Base-by-base conservation (phyloP, 768 basidiomycete species). In the Chalciporus piperatus region DNA sequence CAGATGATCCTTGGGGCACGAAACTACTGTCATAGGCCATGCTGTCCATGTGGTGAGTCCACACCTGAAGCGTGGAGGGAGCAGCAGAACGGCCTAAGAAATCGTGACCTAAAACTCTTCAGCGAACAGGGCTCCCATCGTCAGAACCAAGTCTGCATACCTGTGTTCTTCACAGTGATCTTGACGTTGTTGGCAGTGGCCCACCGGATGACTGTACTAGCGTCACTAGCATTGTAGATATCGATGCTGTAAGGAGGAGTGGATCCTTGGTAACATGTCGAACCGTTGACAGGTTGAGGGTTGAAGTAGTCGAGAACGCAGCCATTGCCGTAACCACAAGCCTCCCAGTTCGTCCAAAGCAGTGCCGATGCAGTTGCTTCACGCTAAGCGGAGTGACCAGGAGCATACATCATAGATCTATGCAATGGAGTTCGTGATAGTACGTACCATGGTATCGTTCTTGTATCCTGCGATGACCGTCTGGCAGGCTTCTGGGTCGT, bases 331-430 rank as follows among this genome's bases (percentile, higher is more conserved):
- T 50, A 47, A 19, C 60, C 57, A 13, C 60, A 61, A 6, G 51
- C 47, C 37, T 62, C 60, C 52, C 56, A 61, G 54, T 62, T 61
- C 9, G 51, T 4, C 60, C 60, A 61, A 19, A 61, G 60, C 6
- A 62, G 54, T 5, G 60, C 60, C 1, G 60, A 33, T 8, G 60
- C 8, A 0, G 41, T 9, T 17, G 20, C 40, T 47, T 62, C 60
- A 7, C 60, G 60, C 60, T 61, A 23, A 23, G 6, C 3, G 1
- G 16, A 16, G 11, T 6, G 23, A 19, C 33, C 3, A 19, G 16
- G 32, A 33, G 17, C 1, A 4, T 4, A 16, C 1, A 10, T 33
- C 33, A 33, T 13, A 14, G 8, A 30, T 30, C 33, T 16, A 20
- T 33, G 19, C 9, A 28, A 27, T 20, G 12, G 13, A 27, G 23